Percentiles rank a stretch among this genome's conserved stretches.
These are phyloP conservation scores for Schizosaccharomyces lindneri DNA, from an alignment of 805 yeast species.

Conservation along the genomic window DNA sequence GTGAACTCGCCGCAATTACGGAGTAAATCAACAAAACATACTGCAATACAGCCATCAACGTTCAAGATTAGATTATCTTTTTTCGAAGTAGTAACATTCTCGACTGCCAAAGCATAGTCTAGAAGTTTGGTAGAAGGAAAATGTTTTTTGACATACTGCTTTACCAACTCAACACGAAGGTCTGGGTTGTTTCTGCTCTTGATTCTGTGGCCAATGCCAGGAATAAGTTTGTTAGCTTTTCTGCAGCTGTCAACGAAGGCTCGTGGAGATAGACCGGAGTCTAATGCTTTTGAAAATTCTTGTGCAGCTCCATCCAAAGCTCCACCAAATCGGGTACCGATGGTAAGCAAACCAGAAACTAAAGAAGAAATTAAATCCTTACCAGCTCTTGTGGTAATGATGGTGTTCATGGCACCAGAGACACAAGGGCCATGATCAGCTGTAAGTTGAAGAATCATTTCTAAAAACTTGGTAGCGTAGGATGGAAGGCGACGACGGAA, in stretches of 20 bases:
- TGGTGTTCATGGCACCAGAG: slow-evolving; percentile 24
- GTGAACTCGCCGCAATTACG: slow-evolving; percentile 22
- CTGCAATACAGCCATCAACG: slow-evolving; percentile 24
- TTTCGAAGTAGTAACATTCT: slow-evolving; percentile 25
- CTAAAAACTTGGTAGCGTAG: slow-evolving; percentile 21
- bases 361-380: slow-evolving; percentile 23
- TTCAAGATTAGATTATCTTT: slow-evolving; percentile 23
- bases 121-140: slow-evolving; percentile 20
- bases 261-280: slow-evolving; percentile 21
- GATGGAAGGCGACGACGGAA: slow-evolving; percentile 21
- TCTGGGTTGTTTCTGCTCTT: slow-evolving; percentile 25
- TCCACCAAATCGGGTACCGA: slow-evolving; percentile 24
- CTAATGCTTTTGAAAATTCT: slow-evolving; percentile 21
- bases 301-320: slow-evolving; percentile 24
- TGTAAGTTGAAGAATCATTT: slow-evolving; percentile 25
- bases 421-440: slow-evolving; percentile 27
- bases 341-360: slow-evolving; percentile 21
- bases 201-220: slow-evolving; percentile 24
- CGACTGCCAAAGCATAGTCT: slow-evolving; percentile 24
- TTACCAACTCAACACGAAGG: slow-evolving; percentile 23
- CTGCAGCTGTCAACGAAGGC: slow-evolving; percentile 24
- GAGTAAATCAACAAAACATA: slow-evolving; percentile 20
- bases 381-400: slow-evolving; percentile 24
- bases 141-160: slow-evolving; percentile 21
- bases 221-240: slow-evolving; percentile 23